phyloP scores from a whole-genome alignment of 805 yeast genomes.

The Starmerella stellata region DNA sequence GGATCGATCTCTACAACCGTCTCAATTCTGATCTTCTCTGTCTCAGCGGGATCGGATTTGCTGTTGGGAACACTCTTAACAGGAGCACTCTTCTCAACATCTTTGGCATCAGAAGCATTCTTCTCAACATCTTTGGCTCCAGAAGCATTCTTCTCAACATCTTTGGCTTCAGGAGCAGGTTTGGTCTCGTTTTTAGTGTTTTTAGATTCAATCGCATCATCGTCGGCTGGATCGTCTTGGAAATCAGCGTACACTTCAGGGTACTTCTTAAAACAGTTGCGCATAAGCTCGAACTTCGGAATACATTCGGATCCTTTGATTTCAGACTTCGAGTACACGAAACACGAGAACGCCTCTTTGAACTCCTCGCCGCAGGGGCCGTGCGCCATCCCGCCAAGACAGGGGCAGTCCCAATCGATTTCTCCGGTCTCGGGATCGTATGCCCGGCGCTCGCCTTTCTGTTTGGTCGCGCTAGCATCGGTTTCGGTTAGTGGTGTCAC shows the following conservation, averaged over 20 bases:
- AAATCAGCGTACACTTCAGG: constrained; percentile 89
- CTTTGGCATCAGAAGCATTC: not conserved
- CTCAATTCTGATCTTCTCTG: not conserved
- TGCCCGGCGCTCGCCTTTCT: not conserved
- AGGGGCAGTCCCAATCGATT: constrained; percentile 99
- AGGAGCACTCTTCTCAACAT: not conserved
- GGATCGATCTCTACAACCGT: not conserved
- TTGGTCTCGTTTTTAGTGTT: no score
- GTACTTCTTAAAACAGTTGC: constrained; percentile 75
- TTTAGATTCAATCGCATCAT: no score
- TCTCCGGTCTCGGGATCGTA: constrained; percentile 95
- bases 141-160: not conserved
- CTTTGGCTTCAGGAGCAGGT: not conserved
- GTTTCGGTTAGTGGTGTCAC: not conserved
- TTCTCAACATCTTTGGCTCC: not conserved
- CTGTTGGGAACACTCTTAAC: no score
- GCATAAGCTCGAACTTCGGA: constrained; percentile 79
- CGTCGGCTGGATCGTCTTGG: constrained; percentile 41
- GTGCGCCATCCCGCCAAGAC: constrained; percentile 95
- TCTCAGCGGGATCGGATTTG: no score
- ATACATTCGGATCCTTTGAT: constrained; percentile 95
- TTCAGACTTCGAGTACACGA: constrained; percentile 80
- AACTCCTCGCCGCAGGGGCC: constrained; percentile 97
- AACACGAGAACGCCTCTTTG: constrained; percentile 86
- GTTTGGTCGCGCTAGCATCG: not conserved